A percentile compares a stretch with the other conserved stretches of the same genome.
These are phyloP conservation scores for Hortaea werneckii DNA, from an alignment of 2,329 filamentous ascomycete species.

Conservation along the genomic window DNA sequence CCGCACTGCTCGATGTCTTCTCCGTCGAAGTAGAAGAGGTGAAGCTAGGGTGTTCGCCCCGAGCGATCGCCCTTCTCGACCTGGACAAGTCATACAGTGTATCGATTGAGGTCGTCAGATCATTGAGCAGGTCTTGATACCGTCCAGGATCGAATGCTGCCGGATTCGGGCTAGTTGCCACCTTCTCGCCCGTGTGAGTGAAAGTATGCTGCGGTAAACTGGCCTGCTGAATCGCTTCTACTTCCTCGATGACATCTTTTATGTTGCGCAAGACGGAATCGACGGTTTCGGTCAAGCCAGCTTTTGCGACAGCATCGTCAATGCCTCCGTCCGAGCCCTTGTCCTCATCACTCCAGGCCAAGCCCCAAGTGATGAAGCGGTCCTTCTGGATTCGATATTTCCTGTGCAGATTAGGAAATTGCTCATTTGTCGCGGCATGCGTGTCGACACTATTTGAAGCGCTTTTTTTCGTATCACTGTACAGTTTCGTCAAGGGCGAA, in stretches of 20 bases:
- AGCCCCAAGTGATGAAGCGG: slow-evolving; percentile 66
- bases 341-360: slow-evolving; percentile 68
- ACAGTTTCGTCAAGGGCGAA: slow-evolving; percentile 53
- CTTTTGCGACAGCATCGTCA: slow-evolving; percentile 56
- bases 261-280: slow-evolving; percentile 71
- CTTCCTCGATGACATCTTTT: slow-evolving; percentile 68
- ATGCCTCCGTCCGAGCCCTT: slow-evolving; percentile 57
- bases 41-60: slow-evolving; percentile 27
- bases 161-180: slow-evolving; percentile 27
- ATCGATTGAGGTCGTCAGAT: slow-evolving; percentile 68
- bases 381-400: slow-evolving; percentile 74
- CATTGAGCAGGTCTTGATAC: slow-evolving; percentile 64
- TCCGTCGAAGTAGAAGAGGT: slow-evolving; percentile 7
- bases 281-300: slow-evolving; percentile 65
- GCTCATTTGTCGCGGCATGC: slow-evolving; percentile 47
- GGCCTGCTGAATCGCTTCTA: slow-evolving; percentile 55
- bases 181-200: slow-evolving; percentile 21
- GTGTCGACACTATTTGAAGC: slow-evolving; percentile 49
- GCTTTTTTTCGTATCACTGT: slow-evolving; percentile 71
- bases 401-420: slow-evolving; percentile 61
- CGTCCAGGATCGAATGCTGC: slow-evolving; percentile 55
- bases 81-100: slow-evolving; percentile 67
- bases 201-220: slow-evolving; percentile 20
- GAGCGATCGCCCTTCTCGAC: slow-evolving; percentile 43
- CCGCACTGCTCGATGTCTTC: slow-evolving; percentile 6